Percentiles rank a stretch among this genome's conserved stretches.
phyloP scores from a whole-genome alignment of 306 rosid genomes.

The Cicer judaicum region DNA sequence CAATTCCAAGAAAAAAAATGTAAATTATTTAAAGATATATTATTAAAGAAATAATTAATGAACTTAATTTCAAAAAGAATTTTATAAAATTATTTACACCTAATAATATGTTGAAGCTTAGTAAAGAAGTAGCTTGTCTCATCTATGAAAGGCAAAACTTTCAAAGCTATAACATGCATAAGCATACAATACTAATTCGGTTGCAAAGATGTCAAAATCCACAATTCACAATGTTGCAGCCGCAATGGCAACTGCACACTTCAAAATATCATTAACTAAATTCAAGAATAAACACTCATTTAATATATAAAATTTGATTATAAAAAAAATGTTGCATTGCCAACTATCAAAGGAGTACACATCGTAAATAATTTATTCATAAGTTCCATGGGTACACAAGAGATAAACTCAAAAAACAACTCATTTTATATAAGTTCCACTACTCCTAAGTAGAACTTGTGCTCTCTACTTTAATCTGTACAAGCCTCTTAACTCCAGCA shows the following conservation, averaged over 20 bases:
- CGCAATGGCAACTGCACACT: background rate
- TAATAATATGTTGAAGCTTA: no score
- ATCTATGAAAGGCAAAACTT: no score
- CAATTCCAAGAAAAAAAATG: no score
- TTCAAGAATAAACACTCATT: background rate
- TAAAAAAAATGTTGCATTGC: slow-evolving; percentile 4
- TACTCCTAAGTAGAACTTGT: slow-evolving; percentile 51
- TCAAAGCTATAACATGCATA: no score
- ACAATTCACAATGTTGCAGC: background rate
- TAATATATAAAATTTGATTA: background rate
- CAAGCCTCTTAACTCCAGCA: slow-evolving; percentile 58
- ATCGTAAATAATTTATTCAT: slow-evolving; percentile 50
- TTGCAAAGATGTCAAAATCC: background rate
- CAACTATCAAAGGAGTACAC: slow-evolving; percentile 36
- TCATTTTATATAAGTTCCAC: slow-evolving; percentile 46
- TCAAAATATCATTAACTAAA: background rate
- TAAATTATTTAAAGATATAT: no score
- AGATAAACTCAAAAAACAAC: slow-evolving; percentile 46
- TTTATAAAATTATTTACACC: no score
- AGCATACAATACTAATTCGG: background rate
- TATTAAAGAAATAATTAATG: no score
- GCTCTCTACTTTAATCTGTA: slow-evolving; percentile 64
- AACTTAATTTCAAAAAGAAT: no score
- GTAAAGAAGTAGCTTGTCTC: no score
- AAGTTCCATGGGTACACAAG: slow-evolving; percentile 43